Percentiles rank a stretch among this genome's conserved stretches.
Evolutionary conservation across 495 filamentous ascomycete genomes (phyloP).

Genomic region (Saxispiralis lemnorum): DNA sequence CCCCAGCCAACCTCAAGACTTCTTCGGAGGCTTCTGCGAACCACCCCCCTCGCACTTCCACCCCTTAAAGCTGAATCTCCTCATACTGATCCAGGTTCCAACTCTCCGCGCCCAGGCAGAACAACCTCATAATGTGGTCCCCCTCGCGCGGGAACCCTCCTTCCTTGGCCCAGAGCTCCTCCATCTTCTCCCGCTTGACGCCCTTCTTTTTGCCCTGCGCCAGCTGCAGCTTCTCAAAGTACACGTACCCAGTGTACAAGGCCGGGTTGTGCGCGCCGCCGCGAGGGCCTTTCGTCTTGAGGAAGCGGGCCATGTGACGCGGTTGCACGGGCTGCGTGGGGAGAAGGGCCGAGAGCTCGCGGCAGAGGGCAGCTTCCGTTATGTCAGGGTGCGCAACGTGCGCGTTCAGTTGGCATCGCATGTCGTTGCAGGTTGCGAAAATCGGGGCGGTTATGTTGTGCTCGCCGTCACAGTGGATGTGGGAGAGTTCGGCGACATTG

Average conservation of each 20-base stretch:
- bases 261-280: constrained; percentile 27
- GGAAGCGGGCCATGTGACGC: constrained; percentile 29
- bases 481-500: constrained; percentile 7
- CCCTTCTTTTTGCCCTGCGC: constrained; percentile 37
- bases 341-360: constrained; percentile 27
- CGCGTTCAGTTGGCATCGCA: constrained; percentile 36
- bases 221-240: constrained; percentile 44
- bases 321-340: constrained; percentile 10
- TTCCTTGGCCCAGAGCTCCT: constrained; percentile 24
- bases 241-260: constrained; percentile 38
- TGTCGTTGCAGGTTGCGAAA: constrained; percentile 39
- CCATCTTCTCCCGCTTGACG: constrained; percentile 35
- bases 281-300: constrained; percentile 29
- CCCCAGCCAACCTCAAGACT: too few relatives aligned
- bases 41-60: too few relatives aligned
- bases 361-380: constrained; percentile 35
- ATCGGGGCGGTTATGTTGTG: constrained; percentile 26
- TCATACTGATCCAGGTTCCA: neutral
- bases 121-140: neutral
- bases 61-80: neutral
- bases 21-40: too few relatives aligned
- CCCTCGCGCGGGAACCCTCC: constrained; percentile 8
- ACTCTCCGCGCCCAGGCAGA: neutral
- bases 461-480: constrained; percentile 9
- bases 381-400: constrained; percentile 31